These are phyloP conservation scores for Fagus sylvatica DNA, from an alignment of 306 rosid genomes.

Conservation along the genomic window DNA sequence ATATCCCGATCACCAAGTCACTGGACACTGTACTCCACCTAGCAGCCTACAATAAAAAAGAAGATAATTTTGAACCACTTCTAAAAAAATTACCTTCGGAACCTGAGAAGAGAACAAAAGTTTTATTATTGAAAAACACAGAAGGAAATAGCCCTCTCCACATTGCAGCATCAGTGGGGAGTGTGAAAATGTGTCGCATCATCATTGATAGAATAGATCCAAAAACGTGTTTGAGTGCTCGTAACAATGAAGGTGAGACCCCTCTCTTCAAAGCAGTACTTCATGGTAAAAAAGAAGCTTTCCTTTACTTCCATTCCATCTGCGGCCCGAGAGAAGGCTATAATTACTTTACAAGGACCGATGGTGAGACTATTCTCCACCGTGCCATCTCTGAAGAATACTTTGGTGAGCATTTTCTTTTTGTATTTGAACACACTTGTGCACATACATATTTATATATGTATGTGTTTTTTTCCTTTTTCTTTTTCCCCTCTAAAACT, in stretches of 20 bases:
- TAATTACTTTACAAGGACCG: slow-evolving; percentile 18
- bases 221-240: background rate
- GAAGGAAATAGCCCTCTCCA: slow-evolving; percentile 55
- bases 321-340: background rate
- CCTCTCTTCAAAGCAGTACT: slow-evolving; percentile 49
- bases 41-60: slow-evolving; percentile 41
- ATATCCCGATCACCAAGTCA: slow-evolving; percentile 14
- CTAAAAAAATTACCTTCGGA: background rate
- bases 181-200: slow-evolving; percentile 18
- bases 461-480: too few relatives aligned
- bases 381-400: slow-evolving; percentile 25
- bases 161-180: slow-evolving; percentile 45
- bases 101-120: fast-evolving
- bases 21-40: slow-evolving; percentile 55
- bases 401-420: slow-evolving; percentile 23
- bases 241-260: slow-evolving; percentile 30
- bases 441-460: too few relatives aligned
- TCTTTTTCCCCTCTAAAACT: too few relatives aligned
- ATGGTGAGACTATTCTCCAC: slow-evolving; percentile 44
- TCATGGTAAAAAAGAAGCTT: slow-evolving; percentile 30
- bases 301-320: slow-evolving; percentile 18
- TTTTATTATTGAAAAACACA: background rate
- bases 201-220: background rate
- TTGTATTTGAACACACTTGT: too few relatives aligned
- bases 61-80: background rate